Base-by-base conservation (phyloP, 164 flowering plant genomes). In the Kingdonia uniflora region DNA sequence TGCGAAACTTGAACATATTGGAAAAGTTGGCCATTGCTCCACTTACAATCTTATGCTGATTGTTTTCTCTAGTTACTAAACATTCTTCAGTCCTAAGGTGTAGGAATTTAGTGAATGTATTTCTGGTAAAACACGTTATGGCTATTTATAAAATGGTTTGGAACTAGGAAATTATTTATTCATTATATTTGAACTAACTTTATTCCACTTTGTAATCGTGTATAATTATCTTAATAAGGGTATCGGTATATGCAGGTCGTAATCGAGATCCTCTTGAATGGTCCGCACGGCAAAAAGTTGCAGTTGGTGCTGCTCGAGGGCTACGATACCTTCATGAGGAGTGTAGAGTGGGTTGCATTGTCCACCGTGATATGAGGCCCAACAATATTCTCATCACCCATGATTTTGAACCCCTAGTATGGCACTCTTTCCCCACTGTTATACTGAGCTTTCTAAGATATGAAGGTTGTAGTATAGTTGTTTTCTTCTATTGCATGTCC, bases 371-470 rank as follows among this genome's bases (percentile, higher is more conserved):
- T 64, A 66, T 92, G 92, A 76, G 98, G 56, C 98, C 98, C 11
- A 92, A 88, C 71, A 92, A 92, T 66, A 85, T 92, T 62, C 91
- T 92, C n/a, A 65, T 92, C 52, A 92, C 98, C 44, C 98, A 92
- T 74, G 98, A 88, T 67, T 92, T 82, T 71, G 94, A 88, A 57
- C 85, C 95, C 58, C 63, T 87, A 62, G 97, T 90, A 78, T 20
- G 74, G 41, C 49, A 25, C 14, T 25, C 41, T 13, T 21, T 52
- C 26, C 19, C 29, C 20, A 3, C 8, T 29, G 35, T 8, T 29
- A 29, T 29, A 29, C 35, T 3, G 8, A 29, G n/a, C n/a, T n/a
- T 29, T 29, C 4, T 8, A 29, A 29, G 8, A 3, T 29, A 29
- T 8, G 6, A 29, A 29, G 8, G 35, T 29, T 3, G 35, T 29